phyloP scores from a whole-genome alignment of 2,329 filamentous ascomycete species.

The Fusarium devonianum region DNA sequence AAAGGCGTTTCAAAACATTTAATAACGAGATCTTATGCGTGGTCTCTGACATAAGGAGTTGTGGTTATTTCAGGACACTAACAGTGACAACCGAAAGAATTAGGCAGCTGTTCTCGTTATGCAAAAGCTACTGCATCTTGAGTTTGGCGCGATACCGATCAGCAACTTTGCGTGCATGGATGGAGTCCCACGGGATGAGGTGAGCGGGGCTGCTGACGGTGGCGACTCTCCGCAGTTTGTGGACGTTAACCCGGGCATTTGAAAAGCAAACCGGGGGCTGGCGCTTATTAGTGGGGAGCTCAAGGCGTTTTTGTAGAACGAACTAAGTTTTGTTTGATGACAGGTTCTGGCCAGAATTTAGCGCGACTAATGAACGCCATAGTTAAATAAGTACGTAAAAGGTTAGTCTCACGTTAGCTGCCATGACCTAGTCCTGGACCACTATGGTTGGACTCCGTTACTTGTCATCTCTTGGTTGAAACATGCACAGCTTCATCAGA shows the following conservation, averaged over 20 bases:
- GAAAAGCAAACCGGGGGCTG: constrained; percentile 21
- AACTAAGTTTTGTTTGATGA: not conserved
- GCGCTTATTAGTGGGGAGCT: constrained; percentile 24
- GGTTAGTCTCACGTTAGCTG: too few species aligned
- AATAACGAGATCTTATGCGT: too few species aligned
- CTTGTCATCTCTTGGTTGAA: too few species aligned
- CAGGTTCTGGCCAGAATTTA: too few species aligned
- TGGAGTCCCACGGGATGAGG: constrained; percentile 14
- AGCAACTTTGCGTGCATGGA: not conserved
- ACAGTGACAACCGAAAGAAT: constrained; percentile 13
- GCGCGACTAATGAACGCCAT: too few species aligned
- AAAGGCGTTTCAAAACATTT: too few species aligned
- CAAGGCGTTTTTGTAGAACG: constrained; percentile 22
- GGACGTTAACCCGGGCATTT: constrained; percentile 1
- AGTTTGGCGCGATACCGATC: not conserved
- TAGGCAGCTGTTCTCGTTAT: constrained; percentile 6
- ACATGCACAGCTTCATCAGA: too few species aligned
- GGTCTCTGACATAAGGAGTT: too few species aligned
- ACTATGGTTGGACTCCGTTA: too few species aligned
- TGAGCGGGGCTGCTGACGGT: constrained; percentile 20
- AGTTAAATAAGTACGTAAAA: too few species aligned
- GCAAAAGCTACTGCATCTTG: constrained; percentile 12
- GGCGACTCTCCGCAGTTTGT: constrained; percentile 25
- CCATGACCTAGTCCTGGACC: too few species aligned
- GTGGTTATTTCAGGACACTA: constrained; percentile 6